Conservation (phyloP, 2,329 filamentous ascomycete species). For the Sporothrix variecibatus region DNA sequence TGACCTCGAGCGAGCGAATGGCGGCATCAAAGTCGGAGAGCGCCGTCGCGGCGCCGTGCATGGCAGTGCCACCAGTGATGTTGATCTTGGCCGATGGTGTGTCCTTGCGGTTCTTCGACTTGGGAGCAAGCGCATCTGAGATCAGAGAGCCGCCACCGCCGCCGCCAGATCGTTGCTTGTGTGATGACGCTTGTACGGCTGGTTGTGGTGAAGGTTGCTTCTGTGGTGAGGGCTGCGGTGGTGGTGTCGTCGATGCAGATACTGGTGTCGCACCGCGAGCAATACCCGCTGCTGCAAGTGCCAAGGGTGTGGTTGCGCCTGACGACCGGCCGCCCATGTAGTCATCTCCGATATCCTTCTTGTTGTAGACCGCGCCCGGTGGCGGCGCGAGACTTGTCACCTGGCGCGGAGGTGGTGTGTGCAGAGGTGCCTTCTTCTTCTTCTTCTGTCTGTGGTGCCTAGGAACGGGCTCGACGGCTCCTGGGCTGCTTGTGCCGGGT, state of each 20-base stretch:
- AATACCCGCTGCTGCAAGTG: neutral
- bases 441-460: conserved; percentile 50
- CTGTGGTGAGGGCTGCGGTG: conserved; percentile 46
- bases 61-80: conserved; percentile 74
- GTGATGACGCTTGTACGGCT: neutral
- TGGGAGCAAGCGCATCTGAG: conserved; percentile 64
- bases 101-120: conserved; percentile 47
- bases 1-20: conserved; percentile 86
- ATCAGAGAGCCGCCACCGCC: conserved; percentile 73
- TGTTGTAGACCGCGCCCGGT: conserved; percentile 70
- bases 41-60: conserved; percentile 77
- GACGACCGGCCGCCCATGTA: conserved; percentile 62
- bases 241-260: neutral
- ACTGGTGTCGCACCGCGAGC: conserved; percentile 9
- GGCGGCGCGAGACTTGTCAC: conserved; percentile 65
- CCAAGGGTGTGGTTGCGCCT: conserved; percentile 43
- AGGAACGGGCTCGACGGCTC: conserved; percentile 47
- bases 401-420: conserved; percentile 64
- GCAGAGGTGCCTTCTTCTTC: conserved; percentile 64
- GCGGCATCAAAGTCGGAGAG: conserved; percentile 74
- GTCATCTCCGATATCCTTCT: conserved; percentile 68
- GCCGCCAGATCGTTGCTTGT: conserved; percentile 40
- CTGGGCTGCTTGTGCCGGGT: neutral
- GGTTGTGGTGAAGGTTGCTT: conserved; percentile 45
- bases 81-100: conserved; percentile 61